Evolutionary conservation across 1,139 yeast genomes (phyloP).

Genomic region (Pichia sp.): DNA sequence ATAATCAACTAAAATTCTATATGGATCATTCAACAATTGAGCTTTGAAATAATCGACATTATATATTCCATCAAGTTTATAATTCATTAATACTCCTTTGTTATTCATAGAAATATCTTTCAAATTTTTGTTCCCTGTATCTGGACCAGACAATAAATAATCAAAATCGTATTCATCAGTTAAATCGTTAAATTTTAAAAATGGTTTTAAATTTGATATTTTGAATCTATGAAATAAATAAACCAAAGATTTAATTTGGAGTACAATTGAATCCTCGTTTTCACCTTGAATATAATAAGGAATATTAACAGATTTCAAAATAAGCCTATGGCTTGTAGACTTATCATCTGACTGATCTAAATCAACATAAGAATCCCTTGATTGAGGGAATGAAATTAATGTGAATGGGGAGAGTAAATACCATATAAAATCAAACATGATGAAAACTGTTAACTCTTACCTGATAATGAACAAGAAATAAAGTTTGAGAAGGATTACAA

Average conservation of each 20-base stretch:
- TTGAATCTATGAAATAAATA: slow-evolving; percentile 51
- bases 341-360: background rate
- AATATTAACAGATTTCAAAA: slow-evolving; percentile 28
- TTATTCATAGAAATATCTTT: background rate
- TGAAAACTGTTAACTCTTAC: too few species aligned
- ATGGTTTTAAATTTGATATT: slow-evolving; percentile 40
- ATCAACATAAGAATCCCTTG: background rate
- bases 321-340: slow-evolving; percentile 1
- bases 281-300: slow-evolving; percentile 46
- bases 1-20: slow-evolving; percentile 59
- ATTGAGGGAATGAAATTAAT: slow-evolving; percentile 2
- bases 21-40: slow-evolving; percentile 44
- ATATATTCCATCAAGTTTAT: slow-evolving; percentile 48
- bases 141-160: slow-evolving; percentile 4
- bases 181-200: slow-evolving; percentile 25
- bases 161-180: slow-evolving; percentile 22
- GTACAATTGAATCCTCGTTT: slow-evolving; percentile 48
- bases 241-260: slow-evolving; percentile 50
- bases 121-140: background rate
- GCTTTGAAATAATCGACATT: slow-evolving; percentile 40
- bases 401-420: slow-evolving; percentile 12
- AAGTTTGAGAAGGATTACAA: background rate
- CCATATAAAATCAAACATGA: slow-evolving; percentile 12
- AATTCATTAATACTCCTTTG: slow-evolving; percentile 20
- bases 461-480: too few species aligned